Evolutionary conservation across 2,329 filamentous ascomycete genomes (phyloP), one percentile per base, ranked within the genome.

Genomic region (Emergomyces africanus): DNA sequence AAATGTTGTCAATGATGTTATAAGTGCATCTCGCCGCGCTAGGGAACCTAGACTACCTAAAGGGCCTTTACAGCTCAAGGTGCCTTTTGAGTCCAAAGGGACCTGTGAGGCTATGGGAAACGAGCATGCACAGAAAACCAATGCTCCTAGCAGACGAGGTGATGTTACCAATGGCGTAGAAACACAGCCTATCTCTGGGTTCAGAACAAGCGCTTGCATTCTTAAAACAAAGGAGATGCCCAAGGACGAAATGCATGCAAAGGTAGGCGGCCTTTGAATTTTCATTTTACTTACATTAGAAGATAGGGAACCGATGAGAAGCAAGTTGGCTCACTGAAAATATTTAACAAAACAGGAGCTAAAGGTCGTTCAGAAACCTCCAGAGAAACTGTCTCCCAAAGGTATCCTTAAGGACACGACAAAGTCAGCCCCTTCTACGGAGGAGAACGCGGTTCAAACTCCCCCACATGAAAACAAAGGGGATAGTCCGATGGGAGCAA

Each of bases 371-470:
- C 23, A 44, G 33, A 51, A 53, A 12, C 14, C 25, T 3, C 30
- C 55, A 14, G 20, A 48, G 30, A 50, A 57, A n/a, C 42, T 37
- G 10, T 56, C 49, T 39, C 54, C 46, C 5, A 62, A 57, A 59
- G 59, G 59, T 2, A 64, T 64, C 20, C 53, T 64, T n/a, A 64
- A 64, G 33, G 61, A 61, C 23, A 58, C 56, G 14, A 14, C 51
- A 5, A 23, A 58, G 14, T 23, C 14, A 15, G 6, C 44, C 41
- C 28, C 57, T 28, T 25, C 30, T 41, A 58, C 15, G 14, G 50
- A 60, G 14, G 42, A 35, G 14, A 62, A n/a, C 30, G 53, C 30
- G 25, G 15, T 60, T 56, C 50, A 56, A n/a, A 59, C 59, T 23
- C 60, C 58, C 53, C 59, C 42, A 49, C 59, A 60, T 37, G 30